Evolutionary conservation across 768 basidiomycete genomes (phyloP), one percentile per base, ranked within the genome.

Genomic region (Amanita rimosa): DNA sequence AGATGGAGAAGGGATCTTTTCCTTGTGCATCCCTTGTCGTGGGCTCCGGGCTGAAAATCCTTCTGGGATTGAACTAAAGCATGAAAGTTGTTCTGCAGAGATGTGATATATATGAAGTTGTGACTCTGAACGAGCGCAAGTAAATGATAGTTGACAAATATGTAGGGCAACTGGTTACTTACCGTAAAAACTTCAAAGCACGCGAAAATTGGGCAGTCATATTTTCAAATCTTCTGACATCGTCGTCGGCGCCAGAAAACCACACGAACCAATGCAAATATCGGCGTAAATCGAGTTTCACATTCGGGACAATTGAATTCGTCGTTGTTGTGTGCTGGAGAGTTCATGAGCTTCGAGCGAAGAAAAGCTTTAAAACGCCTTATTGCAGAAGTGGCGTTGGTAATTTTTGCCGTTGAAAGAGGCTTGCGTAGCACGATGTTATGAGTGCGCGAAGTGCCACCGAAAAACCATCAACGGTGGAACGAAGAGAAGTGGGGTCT

Each of bases 261-360:
- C 64, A 46, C 72, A 73, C 4, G 54, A 48, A 69, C 62, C 37
- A 75, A 56, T 3, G 60, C 68, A 7, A 69, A 72, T 21, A 73
- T 58, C 24, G 67, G 55, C 34, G 59, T 61, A 55, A 65, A 69
- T 52, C 60, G 54, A 26, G 26, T 55, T 46, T 57, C 56, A 53
- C 73, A 73, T 51, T 61, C 63, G 27, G 73, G 73, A 50, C 73
- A 75, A 46, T 55, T 62, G 60, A 72, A 74, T 57, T 70, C 62
- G 48, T 67, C 58, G 17, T 52, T 57, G 46, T 68, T 67, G 53
- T 73, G 71, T 14, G 57, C 58, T 2, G 67, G 60, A 36, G 69
- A 71, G 53, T 60, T 60, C 34, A 69, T 53, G 68, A 6, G 50
- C 36, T 51, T 72, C 68, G 17, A 74, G 64, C 2, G 59, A 55